These are phyloP conservation scores for Atkinsonella texensis DNA, from an alignment of 2,329 filamentous ascomycete species.

Conservation along the genomic window DNA sequence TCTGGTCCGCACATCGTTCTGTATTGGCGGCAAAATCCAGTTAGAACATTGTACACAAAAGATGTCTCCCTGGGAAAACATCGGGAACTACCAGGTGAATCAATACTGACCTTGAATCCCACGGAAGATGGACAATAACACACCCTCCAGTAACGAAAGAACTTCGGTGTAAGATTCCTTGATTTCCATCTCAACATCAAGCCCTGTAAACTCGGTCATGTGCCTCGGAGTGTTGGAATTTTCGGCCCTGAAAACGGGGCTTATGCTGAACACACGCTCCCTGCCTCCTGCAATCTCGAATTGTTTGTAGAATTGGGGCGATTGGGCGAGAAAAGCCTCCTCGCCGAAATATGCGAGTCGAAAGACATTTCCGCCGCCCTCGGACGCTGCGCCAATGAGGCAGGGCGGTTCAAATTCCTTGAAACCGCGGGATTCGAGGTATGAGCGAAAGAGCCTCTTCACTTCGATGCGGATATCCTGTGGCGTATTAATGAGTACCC, in stretches of 20 bases:
- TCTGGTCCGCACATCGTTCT: constrained; percentile 55
- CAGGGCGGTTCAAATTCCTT: constrained; percentile 81
- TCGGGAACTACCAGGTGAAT: neutral
- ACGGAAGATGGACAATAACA: constrained; percentile 69
- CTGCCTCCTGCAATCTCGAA: constrained; percentile 70
- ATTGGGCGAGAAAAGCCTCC: constrained; percentile 68
- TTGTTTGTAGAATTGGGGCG: constrained; percentile 81
- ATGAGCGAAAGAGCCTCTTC: constrained; percentile 59
- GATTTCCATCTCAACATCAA: constrained; percentile 87
- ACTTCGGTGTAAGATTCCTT: constrained; percentile 69
- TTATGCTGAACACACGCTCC: constrained; percentile 67
- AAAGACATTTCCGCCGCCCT: constrained; percentile 90
- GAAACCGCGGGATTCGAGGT: constrained; percentile 63
- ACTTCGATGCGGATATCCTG: constrained; percentile 38
- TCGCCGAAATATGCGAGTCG: constrained; percentile 80
- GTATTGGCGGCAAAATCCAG: constrained; percentile 6
- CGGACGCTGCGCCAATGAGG: constrained; percentile 78
- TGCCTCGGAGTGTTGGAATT: constrained; percentile 75
- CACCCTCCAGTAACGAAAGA: constrained; percentile 55
- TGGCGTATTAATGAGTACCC: neutral
- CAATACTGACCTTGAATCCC: constrained; percentile 38
- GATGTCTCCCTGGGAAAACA: neutral
- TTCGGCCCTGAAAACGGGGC: constrained; percentile 77
- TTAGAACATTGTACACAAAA: constrained; percentile 5
- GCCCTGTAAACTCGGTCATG: constrained; percentile 78